Base-by-base conservation (phyloP, 257 asterid species). In the Primulina tabacum region DNA sequence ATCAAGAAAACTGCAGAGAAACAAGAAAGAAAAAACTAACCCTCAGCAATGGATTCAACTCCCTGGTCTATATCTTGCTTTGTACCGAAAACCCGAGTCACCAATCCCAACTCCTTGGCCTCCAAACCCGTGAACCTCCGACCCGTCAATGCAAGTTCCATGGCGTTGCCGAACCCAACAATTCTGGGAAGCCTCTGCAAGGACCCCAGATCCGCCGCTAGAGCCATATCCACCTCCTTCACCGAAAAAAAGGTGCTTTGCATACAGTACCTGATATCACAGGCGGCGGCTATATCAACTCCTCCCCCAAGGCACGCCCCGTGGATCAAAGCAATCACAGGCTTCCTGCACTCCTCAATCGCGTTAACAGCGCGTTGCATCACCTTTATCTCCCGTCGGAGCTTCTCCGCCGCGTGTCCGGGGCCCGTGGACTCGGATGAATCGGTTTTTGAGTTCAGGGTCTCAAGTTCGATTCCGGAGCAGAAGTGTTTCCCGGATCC, bases 261-360 rank as follows among this genome's bases (percentile, higher is more conserved):
- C 28, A 89, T 76, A 20, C 90, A 86, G 47, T 74, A 87, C 86
- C 99, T 83, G 40, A 89, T 34, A 69, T 93, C 99, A 75, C 97
- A 93, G 58, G 96, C 97, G 26, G 92, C 82, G 7, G 90, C 81
- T 17, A 90, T 9, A 62, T 92, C 99, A 55, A 90, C 65, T 2
- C 90, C 97, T 65, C 91, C 99, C 17, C 99, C 99, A 21, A 93
- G 28, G 79, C 99, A 93, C 10, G 86, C 97, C 1, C 99, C 97
- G 40, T 93, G 96, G 4, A 93, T 76, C 8, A 85, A 81, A 1
- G 90, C 95, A 4, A 93, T 80, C 14, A 93, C 97, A 2, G 97
- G 99, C 83, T 93, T 93, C 77, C 97, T 80, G 75, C 94, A 89
- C 77, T 84, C 84, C 82, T 93, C 97, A 37, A 89, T 73, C 68